Base-by-base conservation (phyloP, 805 yeast genomes). In the Komagataella kurtzmanii region DNA sequence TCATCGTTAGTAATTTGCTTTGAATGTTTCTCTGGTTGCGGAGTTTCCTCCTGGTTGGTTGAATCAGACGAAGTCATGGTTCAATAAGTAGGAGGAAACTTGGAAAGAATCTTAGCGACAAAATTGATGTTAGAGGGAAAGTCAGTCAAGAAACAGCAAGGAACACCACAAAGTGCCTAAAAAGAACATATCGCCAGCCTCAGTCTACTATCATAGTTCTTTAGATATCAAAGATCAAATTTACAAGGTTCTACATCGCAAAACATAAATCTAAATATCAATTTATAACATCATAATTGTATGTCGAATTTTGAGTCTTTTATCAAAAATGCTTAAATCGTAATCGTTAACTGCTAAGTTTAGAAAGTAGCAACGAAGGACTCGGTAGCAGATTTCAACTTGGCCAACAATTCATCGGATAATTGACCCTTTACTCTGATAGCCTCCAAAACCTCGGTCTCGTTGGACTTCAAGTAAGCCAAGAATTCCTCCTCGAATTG, bases 401-500 rank as follows among this genome's bases (percentile, higher is more conserved):
- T 78, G 56, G 77, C 93, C 73, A 95, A 80, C 68, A 78, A 74
- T 68, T 89, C 97, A 69, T 86, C 79, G 63, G 96, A 76, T 66
- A 93, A 81, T 76, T 84, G 86, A 79, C 99, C 99, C 75, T 81
- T 79, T 65, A 76, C 80, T 76, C 80, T 84, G 73, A 93, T 88
- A 63, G 93, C 85, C 51, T 80, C 81, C 65, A 91, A 75, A 73
- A 95, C 76, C 58, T 80, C 91, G 62, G 84, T 64, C 75, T 89
- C 91, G 79, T 87, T 88, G 62, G 97, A 73, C 79, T 88, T 85
- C 75, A 93, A 81, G 83, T 85, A 82, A 62, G 96, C 79, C 71
- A 86, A 76, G 90, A 90, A 93, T 66, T 88, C 83, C 65, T 81
- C 75, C 84, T 93, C 99, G 70, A 87, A 93, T 71, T 85, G 87